phyloP scores from a whole-genome alignment of 768 basidiomycete species.

The Leucosporidium scottii region DNA sequence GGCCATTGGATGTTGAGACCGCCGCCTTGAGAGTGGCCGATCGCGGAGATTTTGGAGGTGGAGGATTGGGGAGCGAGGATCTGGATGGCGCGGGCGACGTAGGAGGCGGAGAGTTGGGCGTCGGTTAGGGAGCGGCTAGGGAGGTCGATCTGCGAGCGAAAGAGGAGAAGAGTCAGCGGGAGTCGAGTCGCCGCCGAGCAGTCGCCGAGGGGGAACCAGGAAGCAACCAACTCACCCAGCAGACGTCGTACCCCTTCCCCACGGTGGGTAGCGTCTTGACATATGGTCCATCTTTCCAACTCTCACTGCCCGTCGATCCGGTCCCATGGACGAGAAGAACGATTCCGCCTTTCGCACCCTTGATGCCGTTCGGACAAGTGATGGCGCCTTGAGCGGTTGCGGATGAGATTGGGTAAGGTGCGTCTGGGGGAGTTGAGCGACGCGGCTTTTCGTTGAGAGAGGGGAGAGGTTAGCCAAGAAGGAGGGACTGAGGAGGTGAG shows the following conservation, averaged over 20 bases:
- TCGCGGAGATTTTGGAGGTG: conserved; percentile 37
- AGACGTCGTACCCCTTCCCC: conserved; percentile 37
- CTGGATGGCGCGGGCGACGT: conserved; percentile 36
- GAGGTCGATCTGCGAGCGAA: conserved; percentile 5
- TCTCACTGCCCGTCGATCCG: conserved; percentile 26
- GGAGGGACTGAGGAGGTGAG: no score
- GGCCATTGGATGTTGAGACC: conserved; percentile 7
- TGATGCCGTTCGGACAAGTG: conserved; percentile 36
- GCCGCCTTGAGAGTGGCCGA: conserved; percentile 37
- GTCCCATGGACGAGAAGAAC: conserved; percentile 41
- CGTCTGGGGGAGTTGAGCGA: conserved; percentile 20
- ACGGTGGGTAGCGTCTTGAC: conserved; percentile 32
- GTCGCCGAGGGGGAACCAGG: no score
- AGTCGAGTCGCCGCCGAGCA: no score
- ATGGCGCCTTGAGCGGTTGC: conserved; percentile 25
- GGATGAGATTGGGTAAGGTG: conserved; percentile 79
- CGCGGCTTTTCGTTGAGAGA: no score
- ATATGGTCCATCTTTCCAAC: conserved; percentile 38
- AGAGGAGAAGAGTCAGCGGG: no score
- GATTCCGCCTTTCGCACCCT: conserved; percentile 11
- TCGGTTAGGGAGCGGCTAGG: conserved; percentile 33
- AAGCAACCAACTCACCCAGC: conserved; percentile 24
- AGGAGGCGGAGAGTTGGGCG: conserved; percentile 37
- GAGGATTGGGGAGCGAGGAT: conserved; percentile 29
- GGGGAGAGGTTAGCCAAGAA: not conserved